Percentiles rank a stretch among this genome's conserved stretches.
Evolutionary conservation across 2,329 filamentous ascomycete genomes (phyloP).

Genomic region (Fusarium sp.): DNA sequence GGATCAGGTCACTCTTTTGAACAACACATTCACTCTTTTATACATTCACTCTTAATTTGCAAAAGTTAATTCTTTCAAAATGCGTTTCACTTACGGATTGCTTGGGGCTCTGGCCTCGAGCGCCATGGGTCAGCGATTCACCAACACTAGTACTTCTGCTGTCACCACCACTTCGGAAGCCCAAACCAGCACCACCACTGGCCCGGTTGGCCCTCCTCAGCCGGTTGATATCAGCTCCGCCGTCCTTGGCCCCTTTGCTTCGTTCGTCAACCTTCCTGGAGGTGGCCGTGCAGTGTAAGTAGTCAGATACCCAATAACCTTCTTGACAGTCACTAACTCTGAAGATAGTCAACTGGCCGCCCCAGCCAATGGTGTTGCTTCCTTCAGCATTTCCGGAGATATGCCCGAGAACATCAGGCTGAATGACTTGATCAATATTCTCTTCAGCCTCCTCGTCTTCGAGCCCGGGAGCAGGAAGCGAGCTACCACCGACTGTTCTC

Average conservation of each 20-base stretch:
- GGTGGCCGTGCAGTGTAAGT: conserved; percentile 21
- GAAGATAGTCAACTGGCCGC: not conserved
- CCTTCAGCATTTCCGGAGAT: not conserved
- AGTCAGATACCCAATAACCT: fast-evolving
- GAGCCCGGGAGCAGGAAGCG: conserved; percentile 2
- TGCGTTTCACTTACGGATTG: conserved; percentile 32
- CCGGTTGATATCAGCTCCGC: conserved; percentile 10
- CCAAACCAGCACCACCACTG: not conserved
- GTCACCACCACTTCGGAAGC: not conserved
- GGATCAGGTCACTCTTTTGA: conserved; percentile 43
- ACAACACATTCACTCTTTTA: conserved; percentile 25
- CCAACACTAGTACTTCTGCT: conserved; percentile 30
- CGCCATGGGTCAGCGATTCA: conserved; percentile 37
- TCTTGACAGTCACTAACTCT: not conserved
- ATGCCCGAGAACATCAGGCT: not conserved
- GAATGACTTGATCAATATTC: conserved; percentile 9
- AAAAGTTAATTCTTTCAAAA: conserved; percentile 22
- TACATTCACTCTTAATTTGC: conserved; percentile 15
- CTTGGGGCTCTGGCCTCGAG: conserved; percentile 36
- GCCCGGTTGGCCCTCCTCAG: fast-evolving
- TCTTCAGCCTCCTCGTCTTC: not conserved
- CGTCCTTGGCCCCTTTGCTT: not conserved
- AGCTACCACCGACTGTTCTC: conserved; percentile 4
- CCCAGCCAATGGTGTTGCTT: not conserved
- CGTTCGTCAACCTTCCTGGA: not conserved